phyloP scores from a whole-genome alignment of 305 asterid species.

The Fraxinus xanthoxyloides region DNA sequence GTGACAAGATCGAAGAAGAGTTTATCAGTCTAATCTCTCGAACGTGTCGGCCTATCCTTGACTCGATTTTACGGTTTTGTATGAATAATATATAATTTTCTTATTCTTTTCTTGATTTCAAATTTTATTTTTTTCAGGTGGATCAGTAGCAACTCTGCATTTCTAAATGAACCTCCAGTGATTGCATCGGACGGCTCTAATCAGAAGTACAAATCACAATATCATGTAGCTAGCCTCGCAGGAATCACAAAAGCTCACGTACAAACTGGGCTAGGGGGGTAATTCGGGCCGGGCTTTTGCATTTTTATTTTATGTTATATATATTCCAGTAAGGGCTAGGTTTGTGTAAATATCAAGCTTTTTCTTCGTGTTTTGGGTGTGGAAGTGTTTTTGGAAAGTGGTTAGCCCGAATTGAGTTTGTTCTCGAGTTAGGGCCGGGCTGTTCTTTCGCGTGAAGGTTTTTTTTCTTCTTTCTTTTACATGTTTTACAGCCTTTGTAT shows the following conservation, averaged over 20 bases:
- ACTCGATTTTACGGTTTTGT: too few relatives aligned
- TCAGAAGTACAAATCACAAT: slow-evolving; percentile 55
- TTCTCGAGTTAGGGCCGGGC: neutral
- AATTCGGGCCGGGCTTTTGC: neutral
- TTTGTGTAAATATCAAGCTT: neutral
- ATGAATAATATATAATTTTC: neutral
- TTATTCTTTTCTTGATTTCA: neutral
- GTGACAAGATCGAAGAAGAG: too few relatives aligned
- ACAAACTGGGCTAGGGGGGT: slow-evolving; percentile 35
- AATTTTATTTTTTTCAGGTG: slow-evolving; percentile 47
- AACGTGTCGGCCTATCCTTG: too few relatives aligned
- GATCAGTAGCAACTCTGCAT: slow-evolving; percentile 73
- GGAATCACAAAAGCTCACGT: slow-evolving; percentile 5
- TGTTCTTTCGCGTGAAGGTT: neutral
- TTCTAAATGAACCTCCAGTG: slow-evolving; percentile 82
- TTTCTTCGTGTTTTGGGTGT: neutral
- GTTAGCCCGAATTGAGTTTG: neutral
- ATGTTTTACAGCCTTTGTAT: too few relatives aligned
- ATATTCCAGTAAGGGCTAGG: neutral
- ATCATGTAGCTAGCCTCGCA: slow-evolving; percentile 43
- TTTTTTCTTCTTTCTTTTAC: neutral
- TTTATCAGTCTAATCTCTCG: too few relatives aligned
- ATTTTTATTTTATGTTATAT: neutral
- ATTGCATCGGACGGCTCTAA: slow-evolving; percentile 37
- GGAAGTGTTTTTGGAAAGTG: neutral